These are phyloP conservation scores for Thalia dealbata DNA, from an alignment of 176 grass and related monocot species.

Conservation along the genomic window DNA sequence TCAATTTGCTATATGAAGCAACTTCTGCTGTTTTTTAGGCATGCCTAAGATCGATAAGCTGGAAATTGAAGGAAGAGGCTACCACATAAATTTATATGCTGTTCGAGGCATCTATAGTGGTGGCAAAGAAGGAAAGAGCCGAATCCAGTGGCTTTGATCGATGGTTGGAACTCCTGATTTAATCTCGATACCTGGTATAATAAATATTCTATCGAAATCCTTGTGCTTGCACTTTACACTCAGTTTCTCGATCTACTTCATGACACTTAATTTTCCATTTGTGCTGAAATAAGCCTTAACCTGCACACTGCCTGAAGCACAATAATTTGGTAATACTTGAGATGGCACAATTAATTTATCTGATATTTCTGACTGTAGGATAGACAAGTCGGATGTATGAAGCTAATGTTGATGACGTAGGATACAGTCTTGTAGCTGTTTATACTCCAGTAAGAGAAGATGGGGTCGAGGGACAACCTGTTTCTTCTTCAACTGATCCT, in stretches of 20 bases:
- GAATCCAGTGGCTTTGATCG: slow-evolving; percentile 90
- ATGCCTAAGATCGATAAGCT: slow-evolving; percentile 83
- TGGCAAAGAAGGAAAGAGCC: slow-evolving; percentile 95
- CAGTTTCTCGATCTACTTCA: background rate
- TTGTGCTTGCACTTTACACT: background rate
- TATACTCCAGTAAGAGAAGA: slow-evolving; percentile 93
- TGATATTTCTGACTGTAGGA: slow-evolving; percentile 31
- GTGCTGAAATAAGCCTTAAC: background rate
- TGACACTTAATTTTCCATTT: background rate
- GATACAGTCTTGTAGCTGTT: slow-evolving; percentile 83
- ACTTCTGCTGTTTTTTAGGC: slow-evolving; percentile 40
- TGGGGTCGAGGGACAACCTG: slow-evolving; percentile 74
- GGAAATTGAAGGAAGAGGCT: slow-evolving; percentile 99
- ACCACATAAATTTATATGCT: slow-evolving; percentile 82
- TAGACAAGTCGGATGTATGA: slow-evolving; percentile 81
- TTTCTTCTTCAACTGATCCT: slow-evolving; percentile 85
- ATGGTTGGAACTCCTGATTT: slow-evolving; percentile 97
- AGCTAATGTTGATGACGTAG: slow-evolving; percentile 96
- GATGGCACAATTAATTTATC: too few species aligned
- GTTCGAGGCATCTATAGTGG: slow-evolving; percentile 64
- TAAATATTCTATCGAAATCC: background rate
- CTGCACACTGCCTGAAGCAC: too few species aligned
- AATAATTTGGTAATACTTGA: too few species aligned
- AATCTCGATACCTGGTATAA: slow-evolving; percentile 90
- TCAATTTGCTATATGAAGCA: slow-evolving; percentile 10